Conservation (phyloP, 2,329 filamentous ascomycete genomes). For the Beauveria pseudobassiana region DNA sequence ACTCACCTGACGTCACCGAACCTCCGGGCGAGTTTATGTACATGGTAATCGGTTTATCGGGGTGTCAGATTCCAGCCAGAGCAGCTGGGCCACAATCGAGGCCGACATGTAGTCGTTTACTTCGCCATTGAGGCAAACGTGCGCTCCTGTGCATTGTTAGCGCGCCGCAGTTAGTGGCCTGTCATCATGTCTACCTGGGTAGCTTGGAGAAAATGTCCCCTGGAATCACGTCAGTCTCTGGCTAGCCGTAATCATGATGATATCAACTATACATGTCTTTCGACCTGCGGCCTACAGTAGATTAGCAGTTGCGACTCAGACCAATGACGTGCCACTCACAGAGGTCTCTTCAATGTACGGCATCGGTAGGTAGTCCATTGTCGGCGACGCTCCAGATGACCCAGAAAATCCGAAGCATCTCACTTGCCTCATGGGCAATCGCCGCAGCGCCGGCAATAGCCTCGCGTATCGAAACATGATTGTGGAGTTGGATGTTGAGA, state of each 20-base stretch:
- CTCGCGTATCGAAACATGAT: conserved; percentile 26
- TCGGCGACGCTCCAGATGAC: conserved; percentile 21
- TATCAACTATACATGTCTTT: conserved; percentile 57
- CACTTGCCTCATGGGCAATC: conserved; percentile 26
- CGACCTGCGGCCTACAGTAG: conserved; percentile 58
- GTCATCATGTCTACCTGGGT: conserved; percentile 43
- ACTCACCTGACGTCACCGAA: conserved; percentile 64
- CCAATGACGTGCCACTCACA: conserved; percentile 20
- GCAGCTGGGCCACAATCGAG: conserved; percentile 89
- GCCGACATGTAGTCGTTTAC: conserved; percentile 88
- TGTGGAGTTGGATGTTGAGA: not conserved
- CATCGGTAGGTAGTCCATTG: conserved; percentile 42
- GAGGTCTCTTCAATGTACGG: conserved; percentile 47
- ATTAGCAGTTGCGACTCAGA: conserved; percentile 19
- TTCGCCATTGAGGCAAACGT: conserved; percentile 90
- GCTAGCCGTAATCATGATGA: not conserved
- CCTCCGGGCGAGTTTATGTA: conserved; percentile 98
- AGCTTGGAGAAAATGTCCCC: conserved; percentile 80
- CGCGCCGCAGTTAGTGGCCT: not conserved
- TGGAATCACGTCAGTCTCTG: conserved; percentile 22
- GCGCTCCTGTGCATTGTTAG: conserved; percentile 55
- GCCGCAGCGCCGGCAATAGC: conserved; percentile 24
- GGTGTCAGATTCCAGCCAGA: conserved; percentile 96
- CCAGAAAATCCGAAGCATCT: conserved; percentile 38
- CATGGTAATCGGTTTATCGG: conserved; percentile 89